These are phyloP conservation scores for Cocos nucifera DNA, from an alignment of 176 grass and related monocot species.

Conservation along the genomic window DNA sequence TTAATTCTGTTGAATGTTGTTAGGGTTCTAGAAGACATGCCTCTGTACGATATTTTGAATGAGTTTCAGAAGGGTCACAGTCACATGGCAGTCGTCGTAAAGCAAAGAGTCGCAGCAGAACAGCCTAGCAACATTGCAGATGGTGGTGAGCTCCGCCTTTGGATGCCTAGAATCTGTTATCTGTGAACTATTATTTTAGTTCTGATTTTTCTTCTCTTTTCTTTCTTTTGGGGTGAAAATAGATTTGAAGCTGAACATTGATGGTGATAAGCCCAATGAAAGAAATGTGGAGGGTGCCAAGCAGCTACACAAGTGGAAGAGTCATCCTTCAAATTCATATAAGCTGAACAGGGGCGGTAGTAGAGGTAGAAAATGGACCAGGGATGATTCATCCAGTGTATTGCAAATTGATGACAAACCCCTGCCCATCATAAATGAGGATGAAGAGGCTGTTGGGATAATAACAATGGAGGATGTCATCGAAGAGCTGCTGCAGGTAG, in stretches of 20 bases:
- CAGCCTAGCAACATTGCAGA: conserved; percentile 17
- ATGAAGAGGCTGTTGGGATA: conserved; percentile 80
- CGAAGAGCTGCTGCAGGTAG: conserved; percentile 94
- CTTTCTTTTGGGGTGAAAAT: conserved; percentile 3
- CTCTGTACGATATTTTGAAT: conserved; percentile 93
- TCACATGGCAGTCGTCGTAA: conserved; percentile 92
- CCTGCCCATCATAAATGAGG: conserved; percentile 49
- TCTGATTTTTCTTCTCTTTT: neutral
- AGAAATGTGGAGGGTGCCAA: conserved; percentile 28
- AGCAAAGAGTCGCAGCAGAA: conserved; percentile 22
- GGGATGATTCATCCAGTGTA: conserved; percentile 37
- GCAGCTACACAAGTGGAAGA: conserved; percentile 44
- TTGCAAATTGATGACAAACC: conserved; percentile 54
- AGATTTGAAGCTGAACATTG: conserved; percentile 56
- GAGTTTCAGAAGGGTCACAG: conserved; percentile 99
- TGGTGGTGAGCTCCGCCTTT: conserved; percentile 21
- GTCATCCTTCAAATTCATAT: conserved; percentile 34
- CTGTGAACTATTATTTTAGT: neutral
- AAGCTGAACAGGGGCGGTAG: conserved; percentile 20
- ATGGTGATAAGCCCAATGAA: conserved; percentile 37
- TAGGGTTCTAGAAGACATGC: conserved; percentile 83
- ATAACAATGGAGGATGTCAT: conserved; percentile 99
- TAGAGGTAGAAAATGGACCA: conserved; percentile 55
- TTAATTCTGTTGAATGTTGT: conserved; percentile 5
- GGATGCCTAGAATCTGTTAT: neutral